Evolutionary conservation across 2,329 filamentous ascomycete genomes (phyloP).

Genomic region (Fusarium torreyae): DNA sequence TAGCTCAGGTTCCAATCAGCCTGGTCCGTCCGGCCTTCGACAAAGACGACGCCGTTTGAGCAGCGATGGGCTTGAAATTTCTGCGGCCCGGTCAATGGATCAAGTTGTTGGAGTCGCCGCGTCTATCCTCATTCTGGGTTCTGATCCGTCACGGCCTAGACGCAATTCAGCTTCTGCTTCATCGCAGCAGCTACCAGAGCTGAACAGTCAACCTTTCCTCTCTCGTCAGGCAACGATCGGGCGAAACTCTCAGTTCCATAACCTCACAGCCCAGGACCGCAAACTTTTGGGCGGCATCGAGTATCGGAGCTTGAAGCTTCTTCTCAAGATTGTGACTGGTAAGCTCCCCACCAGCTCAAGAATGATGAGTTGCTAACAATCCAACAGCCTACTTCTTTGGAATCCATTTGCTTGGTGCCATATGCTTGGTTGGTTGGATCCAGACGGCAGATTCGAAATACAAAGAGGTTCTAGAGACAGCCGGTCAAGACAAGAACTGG

Average conservation of each 20-base stretch:
- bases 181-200: background rate
- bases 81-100: conserved; percentile 3
- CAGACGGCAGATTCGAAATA: conserved; percentile 58
- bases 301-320: conserved; percentile 63
- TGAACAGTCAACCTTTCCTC: conserved; percentile 11
- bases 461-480: conserved; percentile 54
- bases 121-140: conserved; percentile 4
- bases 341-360: background rate
- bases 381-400: conserved; percentile 61
- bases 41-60: background rate
- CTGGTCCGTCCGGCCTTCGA: background rate
- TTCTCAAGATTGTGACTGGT: conserved; percentile 63
- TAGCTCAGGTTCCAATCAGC: accelerated
- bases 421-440: conserved; percentile 65
- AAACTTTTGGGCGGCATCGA: conserved; percentile 65
- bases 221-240: conserved; percentile 20
- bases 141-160: background rate
- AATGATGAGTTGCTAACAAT: background rate
- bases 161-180: background rate
- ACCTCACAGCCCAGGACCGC: conserved; percentile 57
- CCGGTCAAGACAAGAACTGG: conserved; percentile 60
- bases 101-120: conserved; percentile 7
- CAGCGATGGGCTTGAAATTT: background rate
- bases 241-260: conserved; percentile 60
- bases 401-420: conserved; percentile 62